These are phyloP conservation scores for Kalmanozyma brasiliensis DNA, from an alignment of 1,284 basidiomycete species.

Conservation along the genomic window DNA sequence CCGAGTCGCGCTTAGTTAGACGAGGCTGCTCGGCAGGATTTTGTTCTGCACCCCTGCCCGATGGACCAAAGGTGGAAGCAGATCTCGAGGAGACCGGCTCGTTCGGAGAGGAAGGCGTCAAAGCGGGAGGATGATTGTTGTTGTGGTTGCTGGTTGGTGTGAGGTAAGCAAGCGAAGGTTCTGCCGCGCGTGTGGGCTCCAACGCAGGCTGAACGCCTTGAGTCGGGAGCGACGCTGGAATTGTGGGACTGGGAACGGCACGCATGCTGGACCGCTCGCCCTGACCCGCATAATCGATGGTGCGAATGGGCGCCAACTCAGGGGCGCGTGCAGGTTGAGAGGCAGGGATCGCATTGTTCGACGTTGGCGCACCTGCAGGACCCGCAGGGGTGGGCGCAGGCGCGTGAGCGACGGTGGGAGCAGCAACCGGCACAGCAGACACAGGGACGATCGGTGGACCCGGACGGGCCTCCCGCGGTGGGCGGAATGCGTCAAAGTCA, in stretches of 20 bases:
- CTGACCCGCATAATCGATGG: not conserved
- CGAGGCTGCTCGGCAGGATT: conserved; percentile 17
- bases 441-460: conserved; percentile 7
- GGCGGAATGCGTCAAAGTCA: conserved; percentile 21
- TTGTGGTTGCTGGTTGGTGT: conserved; percentile 10
- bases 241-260: conserved; percentile 3
- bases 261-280: conserved; percentile 13
- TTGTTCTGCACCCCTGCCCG: conserved; percentile 44
- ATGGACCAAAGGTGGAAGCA: conserved; percentile 36
- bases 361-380: conserved; percentile 10
- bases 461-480: conserved; percentile 17
- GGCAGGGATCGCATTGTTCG: conserved; percentile 13
- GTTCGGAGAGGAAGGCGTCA: conserved; percentile 10
- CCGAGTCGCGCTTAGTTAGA: conserved; percentile 30
- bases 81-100: conserved; percentile 10
- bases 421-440: conserved; percentile 4
- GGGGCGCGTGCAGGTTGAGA: conserved; percentile 18
- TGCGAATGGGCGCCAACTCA: conserved; percentile 9
- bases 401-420: conserved; percentile 3
- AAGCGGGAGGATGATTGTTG: conserved; percentile 2
- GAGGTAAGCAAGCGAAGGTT: conserved; percentile 37
- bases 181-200: conserved; percentile 7
- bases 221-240: not conserved
- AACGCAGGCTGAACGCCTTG: conserved; percentile 11
- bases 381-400: conserved; percentile 17